Evolutionary conservation across 2,329 filamentous ascomycete genomes (phyloP).

Genomic region (Dothistroma pini): DNA sequence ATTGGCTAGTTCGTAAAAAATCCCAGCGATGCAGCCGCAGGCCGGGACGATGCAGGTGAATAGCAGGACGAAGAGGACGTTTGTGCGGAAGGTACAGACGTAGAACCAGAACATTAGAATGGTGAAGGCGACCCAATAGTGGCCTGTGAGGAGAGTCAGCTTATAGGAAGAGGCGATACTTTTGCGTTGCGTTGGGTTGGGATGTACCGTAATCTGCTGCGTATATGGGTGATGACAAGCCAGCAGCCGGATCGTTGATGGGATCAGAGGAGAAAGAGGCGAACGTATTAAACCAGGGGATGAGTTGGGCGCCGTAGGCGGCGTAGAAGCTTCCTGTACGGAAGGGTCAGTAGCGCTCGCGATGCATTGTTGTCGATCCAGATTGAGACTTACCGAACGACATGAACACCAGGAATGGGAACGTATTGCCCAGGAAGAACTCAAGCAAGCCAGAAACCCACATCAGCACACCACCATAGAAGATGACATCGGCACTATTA

Average conservation of each 20-base stretch:
- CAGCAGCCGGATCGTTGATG: conserved; percentile 8
- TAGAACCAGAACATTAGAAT: conserved; percentile 21
- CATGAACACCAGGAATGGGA: conserved; percentile 24
- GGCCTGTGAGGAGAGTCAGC: conserved; percentile 7
- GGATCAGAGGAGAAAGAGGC: conserved; percentile 17
- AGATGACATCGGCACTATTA: conserved; percentile 19
- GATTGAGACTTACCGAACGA: conserved; percentile 16
- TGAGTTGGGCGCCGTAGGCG: conserved; percentile 15
- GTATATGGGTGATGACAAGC: conserved; percentile 10
- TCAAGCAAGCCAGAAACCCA: conserved; percentile 21
- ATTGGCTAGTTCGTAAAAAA: conserved; percentile 16
- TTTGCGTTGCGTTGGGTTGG: background rate
- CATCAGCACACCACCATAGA: conserved; percentile 23
- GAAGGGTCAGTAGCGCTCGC: background rate
- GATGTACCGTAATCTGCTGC: conserved; percentile 17
- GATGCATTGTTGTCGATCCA: background rate
- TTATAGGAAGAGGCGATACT: background rate
- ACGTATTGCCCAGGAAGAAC: conserved; percentile 24
- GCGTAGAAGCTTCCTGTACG: conserved; percentile 19
- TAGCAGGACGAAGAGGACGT: conserved; percentile 19
- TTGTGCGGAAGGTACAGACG: conserved; percentile 21
- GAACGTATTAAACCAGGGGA: conserved; percentile 20
- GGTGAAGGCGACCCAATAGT: conserved; percentile 22
- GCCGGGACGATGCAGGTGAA: conserved; percentile 16
- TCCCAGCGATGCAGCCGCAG: conserved; percentile 14